Evolutionary conservation across 768 basidiomycete genomes (phyloP).

Genomic region (Leucocoprinus sp.): DNA sequence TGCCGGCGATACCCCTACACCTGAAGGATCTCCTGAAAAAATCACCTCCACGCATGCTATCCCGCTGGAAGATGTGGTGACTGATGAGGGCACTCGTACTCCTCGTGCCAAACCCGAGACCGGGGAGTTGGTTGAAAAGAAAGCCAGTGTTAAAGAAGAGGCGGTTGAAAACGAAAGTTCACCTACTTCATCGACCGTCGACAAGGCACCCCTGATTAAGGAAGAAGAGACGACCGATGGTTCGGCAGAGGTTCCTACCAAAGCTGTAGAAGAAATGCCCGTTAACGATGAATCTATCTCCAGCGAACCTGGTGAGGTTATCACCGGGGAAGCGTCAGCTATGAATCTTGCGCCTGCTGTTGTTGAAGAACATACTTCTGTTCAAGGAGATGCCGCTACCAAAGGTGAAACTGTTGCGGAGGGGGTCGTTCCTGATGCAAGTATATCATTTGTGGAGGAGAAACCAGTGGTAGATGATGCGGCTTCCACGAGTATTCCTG

Average conservation of each 20-base stretch:
- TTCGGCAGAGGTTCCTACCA: neutral
- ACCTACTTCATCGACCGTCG: neutral
- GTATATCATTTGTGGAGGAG: neutral
- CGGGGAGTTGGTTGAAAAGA: neutral
- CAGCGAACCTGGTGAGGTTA: too few species aligned
- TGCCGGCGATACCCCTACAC: neutral
- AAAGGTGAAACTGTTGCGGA: neutral
- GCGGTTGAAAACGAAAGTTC: neutral
- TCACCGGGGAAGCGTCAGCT: too few species aligned
- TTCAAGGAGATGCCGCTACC: neutral
- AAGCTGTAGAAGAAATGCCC: neutral
- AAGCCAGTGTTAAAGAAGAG: neutral
- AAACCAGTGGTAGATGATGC: too few species aligned
- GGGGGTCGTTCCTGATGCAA: neutral
- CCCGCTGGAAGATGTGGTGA: neutral
- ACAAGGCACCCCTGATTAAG: neutral
- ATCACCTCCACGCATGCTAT: neutral
- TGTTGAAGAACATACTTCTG: neutral
- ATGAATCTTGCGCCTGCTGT: neutral
- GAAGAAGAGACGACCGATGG: neutral
- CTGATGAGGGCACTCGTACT: neutral
- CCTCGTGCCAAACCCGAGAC: conserved; percentile 1
- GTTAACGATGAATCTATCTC: neutral
- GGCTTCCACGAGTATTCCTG: too few species aligned
- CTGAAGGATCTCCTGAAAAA: neutral